Base-by-base conservation (phyloP, 179 eudicot genomes). In the Sideroxylon spinosum region DNA sequence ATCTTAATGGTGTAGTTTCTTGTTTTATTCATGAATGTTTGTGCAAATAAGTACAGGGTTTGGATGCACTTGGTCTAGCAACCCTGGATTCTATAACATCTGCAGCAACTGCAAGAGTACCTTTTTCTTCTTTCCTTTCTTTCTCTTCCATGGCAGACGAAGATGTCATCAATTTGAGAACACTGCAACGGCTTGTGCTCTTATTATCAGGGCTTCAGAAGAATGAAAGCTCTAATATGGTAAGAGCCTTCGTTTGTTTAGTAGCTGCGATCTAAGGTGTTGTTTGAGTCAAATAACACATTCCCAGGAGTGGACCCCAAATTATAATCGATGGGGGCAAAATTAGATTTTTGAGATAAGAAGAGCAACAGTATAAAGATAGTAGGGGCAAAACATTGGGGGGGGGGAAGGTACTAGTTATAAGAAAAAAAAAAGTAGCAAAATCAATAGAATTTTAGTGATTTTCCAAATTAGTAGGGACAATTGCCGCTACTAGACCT, bases 31-130 rank as follows among this genome's bases (percentile, higher is more conserved):
- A 48, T 28, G 7, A 66, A 26, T 79, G 50, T 67, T 55, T 48
- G 37, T 48, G 23, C 25, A 70, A 87, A 75, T 76, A 60, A 76
- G 68, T 72, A n/a, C 56, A 95, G 98, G 98, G 98, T 81, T 83
- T 95, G 84, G 97, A 93, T 89, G 98, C 98, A 13, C 88, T 93
- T 83, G 95, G 92, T 56, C 48, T 93, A 52, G 91, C 98, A 67
- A 90, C 94, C 53, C 11, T 90, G 83, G 92, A 93, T 79, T 90
- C 89, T 63, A 46, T 92, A 55, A 72, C 90, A 61, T 86, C 87
- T 26, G 76, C 83, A 66, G 82, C 88, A 75, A 73, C 86, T 63
- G 83, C 87, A 78, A 83, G 57, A 68, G 72, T 93, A 78, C 95
- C 93, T 29, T 84, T 93, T 78, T 80, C 84, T 59, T 67, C 82